phyloP scores from a whole-genome alignment of 163 green algal genomes.

The Coccomyxa subellipsoidea region DNA sequence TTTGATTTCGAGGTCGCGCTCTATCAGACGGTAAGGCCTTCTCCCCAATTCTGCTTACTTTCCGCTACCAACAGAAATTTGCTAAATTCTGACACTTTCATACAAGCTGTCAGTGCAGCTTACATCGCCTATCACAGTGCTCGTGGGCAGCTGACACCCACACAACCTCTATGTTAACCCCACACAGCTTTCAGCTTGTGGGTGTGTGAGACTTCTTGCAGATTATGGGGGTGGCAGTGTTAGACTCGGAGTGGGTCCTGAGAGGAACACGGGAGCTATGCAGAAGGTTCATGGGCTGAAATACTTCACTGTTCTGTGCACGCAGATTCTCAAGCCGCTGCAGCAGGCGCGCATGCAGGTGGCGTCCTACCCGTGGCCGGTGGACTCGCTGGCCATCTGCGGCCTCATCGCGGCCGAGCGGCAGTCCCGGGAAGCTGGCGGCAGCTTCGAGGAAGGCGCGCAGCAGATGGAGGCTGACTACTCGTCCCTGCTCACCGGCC shows the following conservation, averaged over 20 bases:
- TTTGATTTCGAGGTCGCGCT: constrained; percentile 10
- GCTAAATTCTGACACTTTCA: background rate
- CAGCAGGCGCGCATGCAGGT: constrained; percentile 7
- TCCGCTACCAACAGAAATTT: no score
- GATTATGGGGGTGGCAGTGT: no score
- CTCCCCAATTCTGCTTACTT: no score
- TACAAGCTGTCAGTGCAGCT: background rate
- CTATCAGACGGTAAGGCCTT: constrained; percentile 1
- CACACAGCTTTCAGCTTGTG: no score
- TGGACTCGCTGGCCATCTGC: constrained; percentile 1
- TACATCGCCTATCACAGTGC: no score
- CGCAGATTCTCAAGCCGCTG: background rate
- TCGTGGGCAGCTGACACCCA: no score
- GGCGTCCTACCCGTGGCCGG: background rate
- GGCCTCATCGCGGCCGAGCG: background rate
- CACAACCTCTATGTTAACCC: no score
- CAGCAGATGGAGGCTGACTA: background rate
- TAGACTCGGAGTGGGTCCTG: no score
- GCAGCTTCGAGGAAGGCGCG: background rate
- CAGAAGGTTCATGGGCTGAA: background rate
- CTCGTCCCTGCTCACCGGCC: background rate
- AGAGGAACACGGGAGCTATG: background rate
- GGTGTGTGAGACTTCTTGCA: no score
- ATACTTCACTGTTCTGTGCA: no score
- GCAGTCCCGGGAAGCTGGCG: background rate